Percentiles rank a stretch among this genome's conserved stretches.
These are phyloP conservation scores for Lentinula lateritia DNA, from an alignment of 768 basidiomycete genomes.

Conservation along the genomic window DNA sequence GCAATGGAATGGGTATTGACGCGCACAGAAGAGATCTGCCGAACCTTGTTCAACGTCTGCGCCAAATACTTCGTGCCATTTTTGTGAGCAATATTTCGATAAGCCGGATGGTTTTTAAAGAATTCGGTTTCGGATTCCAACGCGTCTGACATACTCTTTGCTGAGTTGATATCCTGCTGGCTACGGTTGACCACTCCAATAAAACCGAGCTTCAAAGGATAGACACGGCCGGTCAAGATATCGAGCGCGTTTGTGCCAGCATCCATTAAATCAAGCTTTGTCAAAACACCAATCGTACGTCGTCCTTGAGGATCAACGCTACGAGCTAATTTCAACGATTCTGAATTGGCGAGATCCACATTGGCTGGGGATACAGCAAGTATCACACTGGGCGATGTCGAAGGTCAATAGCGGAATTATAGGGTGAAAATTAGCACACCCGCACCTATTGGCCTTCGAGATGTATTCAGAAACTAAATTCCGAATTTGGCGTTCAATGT, in stretches of 20 bases:
- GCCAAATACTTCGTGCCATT: constrained; percentile 96
- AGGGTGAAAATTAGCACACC: not conserved
- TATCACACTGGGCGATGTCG: constrained; percentile 61
- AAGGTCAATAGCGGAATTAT: not conserved
- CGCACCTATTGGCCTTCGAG: constrained; percentile 91
- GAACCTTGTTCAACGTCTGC: constrained; percentile 87
- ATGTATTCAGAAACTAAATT: constrained; percentile 94
- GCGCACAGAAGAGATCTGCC: constrained; percentile 11
- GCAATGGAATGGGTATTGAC: not conserved
- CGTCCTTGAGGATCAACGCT: constrained; percentile 94
- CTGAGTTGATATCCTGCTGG: constrained; percentile 92
- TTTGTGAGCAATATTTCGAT: constrained; percentile 93
- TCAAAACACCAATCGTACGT: constrained; percentile 92
- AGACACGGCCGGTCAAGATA: constrained; percentile 92
- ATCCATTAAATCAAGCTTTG: constrained; percentile 98
- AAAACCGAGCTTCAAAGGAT: constrained; percentile 96
- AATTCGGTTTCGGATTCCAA: constrained; percentile 84
- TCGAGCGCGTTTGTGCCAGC: constrained; percentile 97
- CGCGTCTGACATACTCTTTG: constrained; percentile 83
- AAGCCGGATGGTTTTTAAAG: constrained; percentile 85
- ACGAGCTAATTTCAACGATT: constrained; percentile 94
- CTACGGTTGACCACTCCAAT: constrained; percentile 97
- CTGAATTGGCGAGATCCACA: constrained; percentile 98
- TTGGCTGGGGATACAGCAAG: constrained; percentile 97
- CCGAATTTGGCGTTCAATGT: constrained; percentile 96